These are phyloP conservation scores for Penicillium glabrum DNA, from an alignment of 2,329 filamentous ascomycete species.

Conservation along the genomic window DNA sequence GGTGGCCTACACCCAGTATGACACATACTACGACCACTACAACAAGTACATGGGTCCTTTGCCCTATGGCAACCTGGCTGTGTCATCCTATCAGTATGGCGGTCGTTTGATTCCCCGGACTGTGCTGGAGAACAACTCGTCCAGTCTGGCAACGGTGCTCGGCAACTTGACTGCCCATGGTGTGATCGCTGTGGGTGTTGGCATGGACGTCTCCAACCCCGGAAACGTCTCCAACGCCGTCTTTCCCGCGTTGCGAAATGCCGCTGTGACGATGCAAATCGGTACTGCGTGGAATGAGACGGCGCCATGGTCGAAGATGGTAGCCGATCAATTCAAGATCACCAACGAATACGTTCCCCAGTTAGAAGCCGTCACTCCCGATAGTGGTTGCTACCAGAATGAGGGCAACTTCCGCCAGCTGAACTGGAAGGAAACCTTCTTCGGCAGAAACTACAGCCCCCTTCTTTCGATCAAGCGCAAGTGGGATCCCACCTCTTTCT, in stretches of 20 bases:
- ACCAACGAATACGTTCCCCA: slow-evolving; percentile 41
- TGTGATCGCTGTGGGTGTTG: slow-evolving; percentile 36
- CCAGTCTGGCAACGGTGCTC: slow-evolving; percentile 30
- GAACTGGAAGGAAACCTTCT: slow-evolving; percentile 44
- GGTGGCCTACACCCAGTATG: slow-evolving; percentile 28
- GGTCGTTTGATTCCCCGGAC: slow-evolving; percentile 37
- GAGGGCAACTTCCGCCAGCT: slow-evolving; percentile 44
- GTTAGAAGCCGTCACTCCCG: slow-evolving; percentile 40
- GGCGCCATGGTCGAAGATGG: slow-evolving; percentile 28
- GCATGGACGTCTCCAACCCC: slow-evolving; percentile 38
- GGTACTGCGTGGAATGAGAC: slow-evolving; percentile 39
- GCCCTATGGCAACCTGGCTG: slow-evolving; percentile 21
- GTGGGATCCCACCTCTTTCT: slow-evolving; percentile 43
- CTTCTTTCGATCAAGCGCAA: slow-evolving; percentile 41
- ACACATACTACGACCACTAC: slow-evolving; percentile 26
- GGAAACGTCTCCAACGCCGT: slow-evolving; percentile 46
- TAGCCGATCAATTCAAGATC: slow-evolving; percentile 36
- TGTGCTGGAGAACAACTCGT: slow-evolving; percentile 33
- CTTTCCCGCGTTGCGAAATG: slow-evolving; percentile 42
- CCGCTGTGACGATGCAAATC: slow-evolving; percentile 43
- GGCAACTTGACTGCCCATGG: slow-evolving; percentile 36
- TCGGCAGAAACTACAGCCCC: slow-evolving; percentile 41
- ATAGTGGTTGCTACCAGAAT: slow-evolving; percentile 44
- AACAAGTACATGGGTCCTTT: slow-evolving; percentile 24
- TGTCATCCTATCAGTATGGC: slow-evolving; percentile 41